Conservation (phyloP, 2,329 filamentous ascomycete genomes). For the Tolypocladium tundrense region DNA sequence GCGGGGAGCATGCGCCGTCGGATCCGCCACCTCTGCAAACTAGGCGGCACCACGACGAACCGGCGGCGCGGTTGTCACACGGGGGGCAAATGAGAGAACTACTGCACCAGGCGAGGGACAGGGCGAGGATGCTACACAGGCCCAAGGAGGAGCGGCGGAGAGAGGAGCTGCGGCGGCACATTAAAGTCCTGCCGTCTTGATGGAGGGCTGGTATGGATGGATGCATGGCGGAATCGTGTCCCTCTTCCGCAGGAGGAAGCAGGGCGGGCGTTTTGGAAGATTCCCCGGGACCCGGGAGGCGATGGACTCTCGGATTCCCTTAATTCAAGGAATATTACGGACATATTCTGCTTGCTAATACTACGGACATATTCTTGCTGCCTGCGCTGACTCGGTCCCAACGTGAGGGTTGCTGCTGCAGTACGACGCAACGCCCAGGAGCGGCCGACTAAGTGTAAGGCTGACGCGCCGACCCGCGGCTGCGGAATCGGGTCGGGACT, state of each 20-base stretch:
- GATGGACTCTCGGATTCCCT: not conserved
- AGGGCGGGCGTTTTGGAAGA: not conserved
- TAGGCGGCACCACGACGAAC: not conserved
- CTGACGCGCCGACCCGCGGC: not conserved
- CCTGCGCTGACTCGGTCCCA: too few relatives aligned
- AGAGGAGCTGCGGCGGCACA: slow-evolving; percentile 24
- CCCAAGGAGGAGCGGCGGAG: slow-evolving; percentile 21
- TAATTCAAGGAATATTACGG: not conserved
- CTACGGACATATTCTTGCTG: too few relatives aligned
- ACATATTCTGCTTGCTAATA: not conserved
- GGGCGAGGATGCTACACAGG: slow-evolving; percentile 9
- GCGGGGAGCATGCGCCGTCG: not conserved
- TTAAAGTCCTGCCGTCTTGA: slow-evolving; percentile 17
- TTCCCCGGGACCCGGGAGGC: not conserved
- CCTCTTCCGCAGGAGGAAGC: not conserved
- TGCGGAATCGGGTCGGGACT: not conserved
- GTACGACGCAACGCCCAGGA: too few relatives aligned
- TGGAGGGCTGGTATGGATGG: not conserved
- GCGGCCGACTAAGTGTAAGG: not conserved
- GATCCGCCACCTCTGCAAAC: not conserved
- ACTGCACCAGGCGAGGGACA: slow-evolving; percentile 13
- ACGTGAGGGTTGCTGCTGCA: too few relatives aligned
- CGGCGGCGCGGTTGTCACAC: not conserved
- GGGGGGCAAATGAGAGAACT: slow-evolving; percentile 5
- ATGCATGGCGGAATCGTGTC: not conserved